A percentile compares a stretch with the other conserved stretches of the same genome.
Conservation (phyloP, 2,329 filamentous ascomycete species). For the Macrophomina phaseolina region DNA sequence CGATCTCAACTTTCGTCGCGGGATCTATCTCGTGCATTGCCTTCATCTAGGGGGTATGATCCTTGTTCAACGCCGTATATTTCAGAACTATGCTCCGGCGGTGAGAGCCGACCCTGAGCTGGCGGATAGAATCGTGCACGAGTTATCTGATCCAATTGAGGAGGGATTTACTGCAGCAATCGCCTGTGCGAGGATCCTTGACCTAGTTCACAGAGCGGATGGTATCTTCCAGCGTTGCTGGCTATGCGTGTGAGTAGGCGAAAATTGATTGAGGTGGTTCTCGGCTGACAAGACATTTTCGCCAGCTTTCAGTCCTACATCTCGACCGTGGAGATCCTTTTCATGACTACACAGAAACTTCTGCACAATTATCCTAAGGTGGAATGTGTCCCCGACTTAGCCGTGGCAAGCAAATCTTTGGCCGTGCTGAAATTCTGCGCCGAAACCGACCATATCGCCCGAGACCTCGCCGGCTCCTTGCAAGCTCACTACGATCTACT, state of each 20-base stretch:
- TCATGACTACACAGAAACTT: slow-evolving; percentile 31
- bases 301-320: slow-evolving; percentile 32
- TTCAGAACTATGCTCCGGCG: slow-evolving; percentile 27
- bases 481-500: slow-evolving; percentile 26
- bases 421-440: slow-evolving; percentile 29
- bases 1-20: slow-evolving; percentile 20
- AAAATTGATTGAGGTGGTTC: background rate
- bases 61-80: slow-evolving; percentile 31
- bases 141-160: slow-evolving; percentile 24
- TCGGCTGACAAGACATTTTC: background rate
- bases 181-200: slow-evolving; percentile 31
- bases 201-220: slow-evolving; percentile 29
- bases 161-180: slow-evolving; percentile 33
- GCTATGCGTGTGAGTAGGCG: slow-evolving; percentile 31
- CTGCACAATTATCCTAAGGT: slow-evolving; percentile 20
- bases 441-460: slow-evolving; percentile 17
- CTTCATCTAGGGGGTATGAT: slow-evolving; percentile 36
- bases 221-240: slow-evolving; percentile 33
- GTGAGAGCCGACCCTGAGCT: background rate
- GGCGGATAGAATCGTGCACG: background rate
- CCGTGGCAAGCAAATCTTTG: slow-evolving; percentile 26
- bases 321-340: slow-evolving; percentile 31
- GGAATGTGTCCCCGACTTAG: slow-evolving; percentile 27
- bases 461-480: background rate
- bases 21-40: slow-evolving; percentile 33